Evolutionary conservation across 176 grass and related monocot genomes (phyloP), one percentile per base, ranked within the genome.

Genomic region (Zoysia pacifica): DNA sequence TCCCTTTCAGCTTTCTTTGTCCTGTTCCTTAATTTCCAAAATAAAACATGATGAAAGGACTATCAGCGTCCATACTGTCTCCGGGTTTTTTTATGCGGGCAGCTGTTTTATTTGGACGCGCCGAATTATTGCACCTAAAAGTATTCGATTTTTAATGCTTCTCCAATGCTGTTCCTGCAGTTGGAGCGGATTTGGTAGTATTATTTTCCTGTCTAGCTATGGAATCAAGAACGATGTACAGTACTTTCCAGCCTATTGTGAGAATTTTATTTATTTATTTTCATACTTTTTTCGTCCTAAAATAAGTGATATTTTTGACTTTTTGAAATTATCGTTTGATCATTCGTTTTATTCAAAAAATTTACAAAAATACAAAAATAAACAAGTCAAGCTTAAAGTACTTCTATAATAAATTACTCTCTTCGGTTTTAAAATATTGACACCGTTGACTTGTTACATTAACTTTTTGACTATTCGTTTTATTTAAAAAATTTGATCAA

Each of bases 151-250:
- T n/a, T 65, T 67, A 72, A 61, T 81, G 60, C 62, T 47, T 45
- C 67, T 82, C 9, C 9, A 73, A 48, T 53, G 73, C 78, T 77
- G 58, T 66, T 72, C n/a, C 46, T 83, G 68, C 44, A 47, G 75
- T 67, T 61, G 86, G 74, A 83, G 80, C 49, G 79, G 74, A 79
- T 83, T 85, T 72, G 51, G 60, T 36, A 85, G 65, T 81, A 72
- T 52, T 72, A 9, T 77, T 73, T 52, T 66, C 12, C 38, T 77
- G 52, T 73, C 37, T 67, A 86, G 82, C 65, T 82, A 67, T 68
- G 68, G 44, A 78, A 65, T 84, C 46, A 86, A 82, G 47, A 54
- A 14, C 68, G 54, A 78, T 68, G 67, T 62, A 35, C 63, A 78
- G 50, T 73, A 18, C 63, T 82, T 62, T 62, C 67, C 53, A 62